These are phyloP conservation scores for Cavenderia fasciculata DNA, from an alignment of 78 protist genomes.

Conservation along the genomic window DNA sequence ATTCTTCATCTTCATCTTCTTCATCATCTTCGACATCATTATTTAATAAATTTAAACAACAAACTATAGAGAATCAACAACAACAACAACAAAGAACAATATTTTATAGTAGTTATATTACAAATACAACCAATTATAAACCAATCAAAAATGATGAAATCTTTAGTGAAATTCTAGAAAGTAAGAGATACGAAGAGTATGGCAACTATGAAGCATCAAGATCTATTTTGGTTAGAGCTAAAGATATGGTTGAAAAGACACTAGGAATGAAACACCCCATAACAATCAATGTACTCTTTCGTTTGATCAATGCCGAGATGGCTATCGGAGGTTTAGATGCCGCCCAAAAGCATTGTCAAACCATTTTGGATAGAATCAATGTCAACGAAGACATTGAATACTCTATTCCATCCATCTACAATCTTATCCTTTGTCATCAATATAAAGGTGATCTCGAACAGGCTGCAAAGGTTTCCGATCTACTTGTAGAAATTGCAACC, in stretches of 20 bases:
- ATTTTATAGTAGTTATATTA: conserved; percentile 8
- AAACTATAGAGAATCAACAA: too few species aligned
- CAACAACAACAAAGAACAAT: too few species aligned
- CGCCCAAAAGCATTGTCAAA: background rate
- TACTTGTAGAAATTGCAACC: conserved; percentile 4
- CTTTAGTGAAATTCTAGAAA: conserved; percentile 25
- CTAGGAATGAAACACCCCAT: conserved; percentile 43
- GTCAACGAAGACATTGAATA: background rate
- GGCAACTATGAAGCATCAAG: conserved; percentile 47
- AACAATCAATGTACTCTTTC: conserved; percentile 37
- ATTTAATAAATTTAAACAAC: too few species aligned
- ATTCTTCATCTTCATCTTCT: too few species aligned
- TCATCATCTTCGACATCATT: too few species aligned
- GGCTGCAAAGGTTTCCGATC: background rate
- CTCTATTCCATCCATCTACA: conserved; percentile 38
- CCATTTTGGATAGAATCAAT: conserved; percentile 6
- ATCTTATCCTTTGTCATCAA: conserved; percentile 2
- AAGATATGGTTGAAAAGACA: conserved; percentile 19
- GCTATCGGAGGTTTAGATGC: conserved; percentile 27
- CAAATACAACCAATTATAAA: background rate
- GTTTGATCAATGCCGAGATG: conserved; percentile 49
- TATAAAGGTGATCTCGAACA: conserved; percentile 36
- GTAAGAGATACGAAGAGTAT: conserved; percentile 5
- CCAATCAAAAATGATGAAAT: background rate
- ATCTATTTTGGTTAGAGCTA: conserved; percentile 17